phyloP scores from a whole-genome alignment of 169 alveolate species.

The Theileria equi region DNA sequence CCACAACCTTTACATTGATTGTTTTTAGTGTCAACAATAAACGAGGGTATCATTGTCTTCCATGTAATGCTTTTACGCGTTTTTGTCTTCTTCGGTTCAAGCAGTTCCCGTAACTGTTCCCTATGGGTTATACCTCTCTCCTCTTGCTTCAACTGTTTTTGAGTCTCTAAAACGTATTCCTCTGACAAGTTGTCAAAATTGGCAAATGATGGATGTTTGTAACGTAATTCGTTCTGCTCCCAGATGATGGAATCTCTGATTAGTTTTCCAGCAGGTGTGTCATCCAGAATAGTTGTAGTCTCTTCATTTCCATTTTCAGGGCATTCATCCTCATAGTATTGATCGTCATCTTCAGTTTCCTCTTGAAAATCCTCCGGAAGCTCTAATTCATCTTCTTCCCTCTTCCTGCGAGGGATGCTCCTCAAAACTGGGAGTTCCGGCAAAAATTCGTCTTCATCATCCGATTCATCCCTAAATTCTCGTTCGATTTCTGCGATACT shows the following conservation, averaged over 20 bases:
- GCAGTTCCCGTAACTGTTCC: not conserved
- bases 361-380: too few species aligned
- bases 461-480: not conserved
- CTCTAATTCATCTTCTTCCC: not conserved
- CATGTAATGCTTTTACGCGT: not conserved
- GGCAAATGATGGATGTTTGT: too few species aligned
- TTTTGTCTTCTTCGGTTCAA: not conserved
- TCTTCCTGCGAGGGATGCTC: not conserved
- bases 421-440: not conserved
- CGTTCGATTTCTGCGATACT: not conserved
- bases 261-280: too few species aligned
- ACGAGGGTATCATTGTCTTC: constrained; percentile 24
- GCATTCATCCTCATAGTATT: not conserved
- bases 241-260: too few species aligned
- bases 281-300: too few species aligned
- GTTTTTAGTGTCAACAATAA: constrained; percentile 9
- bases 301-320: not conserved
- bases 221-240: too few species aligned
- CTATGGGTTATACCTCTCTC: not conserved
- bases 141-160: not conserved
- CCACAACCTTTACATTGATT: constrained; percentile 73
- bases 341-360: too few species aligned
- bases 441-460: not conserved
- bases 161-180: not conserved
- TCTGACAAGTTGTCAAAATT: not conserved